These are phyloP conservation scores for Liriodendron chinense DNA, from an alignment of 164 flowering plant species.

Conservation along the genomic window DNA sequence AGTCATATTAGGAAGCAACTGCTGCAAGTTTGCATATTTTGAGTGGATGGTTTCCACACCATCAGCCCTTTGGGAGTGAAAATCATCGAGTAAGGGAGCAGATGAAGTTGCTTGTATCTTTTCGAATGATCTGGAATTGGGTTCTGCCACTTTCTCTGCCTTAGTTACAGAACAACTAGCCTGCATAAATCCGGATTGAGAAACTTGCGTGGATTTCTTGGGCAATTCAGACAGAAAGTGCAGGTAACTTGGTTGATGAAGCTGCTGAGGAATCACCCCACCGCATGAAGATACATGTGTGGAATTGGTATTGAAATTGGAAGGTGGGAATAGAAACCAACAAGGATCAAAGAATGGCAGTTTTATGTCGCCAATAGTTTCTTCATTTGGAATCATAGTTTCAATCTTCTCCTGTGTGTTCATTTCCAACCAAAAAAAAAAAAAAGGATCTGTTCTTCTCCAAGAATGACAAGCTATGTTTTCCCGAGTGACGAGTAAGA, in stretches of 20 bases:
- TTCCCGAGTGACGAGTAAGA: neutral
- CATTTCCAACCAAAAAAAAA: neutral
- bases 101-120: neutral
- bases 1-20: neutral
- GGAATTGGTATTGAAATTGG: neutral
- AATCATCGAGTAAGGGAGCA: neutral
- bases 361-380: neutral
- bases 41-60: neutral
- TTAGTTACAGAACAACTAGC: neutral
- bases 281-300: neutral
- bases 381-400: neutral
- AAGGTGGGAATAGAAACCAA: neutral
- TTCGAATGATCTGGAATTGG: neutral
- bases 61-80: neutral
- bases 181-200: neutral
- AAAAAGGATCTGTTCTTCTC: neutral
- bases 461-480: neutral
- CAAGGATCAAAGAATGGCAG: neutral
- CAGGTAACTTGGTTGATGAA: neutral
- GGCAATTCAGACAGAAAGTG: neutral
- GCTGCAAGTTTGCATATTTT: neutral
- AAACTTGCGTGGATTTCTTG: neutral
- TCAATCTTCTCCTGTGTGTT: neutral
- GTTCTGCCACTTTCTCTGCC: neutral
- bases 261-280: slow-evolving; percentile 1